A percentile compares a stretch with the other conserved stretches of the same genome.
phyloP scores from a whole-genome alignment of 306 rosid genomes.

The Trifolium subterraneum region DNA sequence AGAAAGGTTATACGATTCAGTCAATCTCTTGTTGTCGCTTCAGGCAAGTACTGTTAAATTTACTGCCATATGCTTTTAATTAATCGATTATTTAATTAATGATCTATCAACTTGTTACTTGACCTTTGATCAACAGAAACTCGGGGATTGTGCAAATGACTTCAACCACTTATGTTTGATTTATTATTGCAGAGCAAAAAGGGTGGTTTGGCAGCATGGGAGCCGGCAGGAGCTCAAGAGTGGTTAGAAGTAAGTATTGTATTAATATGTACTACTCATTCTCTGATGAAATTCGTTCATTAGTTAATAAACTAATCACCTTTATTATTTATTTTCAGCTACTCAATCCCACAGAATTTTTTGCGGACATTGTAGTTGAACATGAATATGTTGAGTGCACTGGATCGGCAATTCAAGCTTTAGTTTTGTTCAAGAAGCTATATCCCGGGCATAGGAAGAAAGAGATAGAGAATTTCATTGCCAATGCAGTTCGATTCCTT shows the following conservation, averaged over 20 bases:
- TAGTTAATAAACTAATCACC: not conserved
- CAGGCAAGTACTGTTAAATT: slow-evolving; percentile 51
- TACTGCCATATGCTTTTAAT: not conserved
- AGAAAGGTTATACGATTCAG: slow-evolving; percentile 62
- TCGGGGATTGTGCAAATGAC: not conserved
- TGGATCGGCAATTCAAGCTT: slow-evolving; percentile 52
- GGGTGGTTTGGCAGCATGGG: slow-evolving; percentile 86
- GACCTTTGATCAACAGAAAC: slow-evolving; percentile 6
- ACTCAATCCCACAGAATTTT: slow-evolving; percentile 54
- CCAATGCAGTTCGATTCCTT: slow-evolving; percentile 45
- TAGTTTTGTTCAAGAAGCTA: slow-evolving; percentile 51
- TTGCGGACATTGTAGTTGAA: slow-evolving; percentile 50
- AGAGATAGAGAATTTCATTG: slow-evolving; percentile 52
- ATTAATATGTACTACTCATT: not conserved
- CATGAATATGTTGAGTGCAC: slow-evolving; percentile 63
- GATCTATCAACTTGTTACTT: not conserved
- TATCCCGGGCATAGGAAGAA: slow-evolving; percentile 54
- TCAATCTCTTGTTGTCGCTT: slow-evolving; percentile 64
- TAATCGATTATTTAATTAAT: not conserved
- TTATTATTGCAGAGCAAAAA: slow-evolving; percentile 64
- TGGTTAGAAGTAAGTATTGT: slow-evolving; percentile 69
- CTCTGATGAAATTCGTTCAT: not conserved
- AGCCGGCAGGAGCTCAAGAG: slow-evolving; percentile 60
- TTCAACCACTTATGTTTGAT: not conserved
- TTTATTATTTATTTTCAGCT: slow-evolving; percentile 31